phyloP scores from a whole-genome alignment of 78 protist genomes.

The Kipferlia bialata region DNA sequence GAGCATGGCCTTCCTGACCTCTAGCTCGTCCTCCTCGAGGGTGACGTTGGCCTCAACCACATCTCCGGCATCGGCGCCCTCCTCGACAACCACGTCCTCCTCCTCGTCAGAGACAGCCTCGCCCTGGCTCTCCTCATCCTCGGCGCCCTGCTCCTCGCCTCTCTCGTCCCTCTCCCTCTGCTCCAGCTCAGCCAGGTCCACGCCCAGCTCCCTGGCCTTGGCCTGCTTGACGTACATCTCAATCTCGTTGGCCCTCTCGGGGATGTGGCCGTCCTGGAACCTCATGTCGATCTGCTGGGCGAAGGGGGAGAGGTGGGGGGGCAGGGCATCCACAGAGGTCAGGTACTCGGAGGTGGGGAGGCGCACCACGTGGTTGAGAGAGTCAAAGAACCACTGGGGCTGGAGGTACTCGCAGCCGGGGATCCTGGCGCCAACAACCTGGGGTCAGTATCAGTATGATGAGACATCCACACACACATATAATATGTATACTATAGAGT shows the following conservation, averaged over 20 bases:
- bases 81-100: too few species aligned
- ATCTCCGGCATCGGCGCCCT: too few species aligned
- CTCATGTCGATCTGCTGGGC: slow-evolving; percentile 18
- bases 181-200: too few species aligned
- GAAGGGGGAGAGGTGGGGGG: slow-evolving; percentile 85
- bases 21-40: too few species aligned
- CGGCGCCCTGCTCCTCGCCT: too few species aligned
- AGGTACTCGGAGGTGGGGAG: slow-evolving; percentile 16
- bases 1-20: too few species aligned
- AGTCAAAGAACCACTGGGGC: slow-evolving; percentile 93
- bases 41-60: too few species aligned
- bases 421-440: neutral
- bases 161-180: too few species aligned
- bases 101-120: too few species aligned
- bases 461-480: slow-evolving; percentile 37
- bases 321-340: neutral
- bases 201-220: too few species aligned
- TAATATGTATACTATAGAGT: slow-evolving; percentile 5
- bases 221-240: too few species aligned
- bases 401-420: slow-evolving; percentile 30
- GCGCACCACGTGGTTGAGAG: slow-evolving; percentile 41
- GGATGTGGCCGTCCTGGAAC: neutral
- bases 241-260: neutral
- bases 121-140: too few species aligned
- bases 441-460: neutral